A percentile compares a stretch with the other conserved stretches of the same genome.
Conservation (phyloP, 345 rosid species). For the Garcia nutans region DNA sequence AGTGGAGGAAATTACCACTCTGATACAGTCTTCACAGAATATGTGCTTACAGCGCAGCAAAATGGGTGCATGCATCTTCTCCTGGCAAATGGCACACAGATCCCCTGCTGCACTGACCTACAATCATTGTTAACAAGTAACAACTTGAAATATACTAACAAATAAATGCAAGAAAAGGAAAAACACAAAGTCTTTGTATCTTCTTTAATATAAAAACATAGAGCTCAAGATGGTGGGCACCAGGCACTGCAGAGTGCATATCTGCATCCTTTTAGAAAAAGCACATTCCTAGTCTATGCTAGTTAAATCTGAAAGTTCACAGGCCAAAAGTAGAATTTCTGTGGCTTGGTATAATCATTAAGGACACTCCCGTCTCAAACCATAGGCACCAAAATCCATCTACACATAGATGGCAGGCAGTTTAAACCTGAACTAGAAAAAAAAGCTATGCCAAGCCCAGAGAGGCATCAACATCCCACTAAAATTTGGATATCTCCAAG, state of each 20-base stretch:
- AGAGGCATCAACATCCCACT: background rate
- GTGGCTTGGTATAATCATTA: too few relatives aligned
- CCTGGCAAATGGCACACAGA: conserved; percentile 74
- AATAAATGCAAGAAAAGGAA: background rate
- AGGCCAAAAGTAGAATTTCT: background rate
- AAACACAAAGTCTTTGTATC: background rate
- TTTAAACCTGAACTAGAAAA: background rate
- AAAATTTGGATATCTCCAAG: background rate
- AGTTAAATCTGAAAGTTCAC: background rate
- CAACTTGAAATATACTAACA: conserved; percentile 6
- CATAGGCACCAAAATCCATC: background rate
- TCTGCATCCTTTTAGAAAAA: too few relatives aligned
- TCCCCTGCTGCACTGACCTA: conserved; percentile 61
- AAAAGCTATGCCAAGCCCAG: conserved; percentile 5
- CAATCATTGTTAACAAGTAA: background rate
- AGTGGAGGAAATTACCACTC: conserved; percentile 47
- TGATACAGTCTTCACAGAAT: conserved; percentile 66
- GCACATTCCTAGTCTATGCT: background rate
- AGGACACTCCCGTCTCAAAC: background rate
- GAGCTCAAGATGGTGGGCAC: background rate
- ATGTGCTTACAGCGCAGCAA: conserved; percentile 57
- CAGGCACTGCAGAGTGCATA: background rate
- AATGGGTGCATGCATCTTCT: conserved; percentile 64
- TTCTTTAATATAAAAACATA: background rate
- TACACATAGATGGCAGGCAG: background rate